Percentiles rank a stretch among this genome's conserved stretches.
phyloP scores from a whole-genome alignment of 305 asterid species.

The Fraxinus ornus region DNA sequence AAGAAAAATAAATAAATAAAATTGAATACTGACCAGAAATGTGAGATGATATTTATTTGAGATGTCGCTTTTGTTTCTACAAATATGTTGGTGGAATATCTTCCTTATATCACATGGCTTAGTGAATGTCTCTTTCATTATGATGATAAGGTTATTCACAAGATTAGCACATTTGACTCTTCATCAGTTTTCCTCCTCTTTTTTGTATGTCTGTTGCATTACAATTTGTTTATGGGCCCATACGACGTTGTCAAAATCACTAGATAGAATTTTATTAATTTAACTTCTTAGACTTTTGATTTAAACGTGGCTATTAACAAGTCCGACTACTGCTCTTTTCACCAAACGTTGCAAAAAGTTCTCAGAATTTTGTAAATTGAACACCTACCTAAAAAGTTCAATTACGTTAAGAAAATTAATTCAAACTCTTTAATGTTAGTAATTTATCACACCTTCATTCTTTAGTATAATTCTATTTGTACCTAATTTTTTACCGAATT shows the following conservation, averaged over 20 bases:
- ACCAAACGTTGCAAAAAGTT: too few relatives aligned
- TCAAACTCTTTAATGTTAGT: too few relatives aligned
- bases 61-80: background rate
- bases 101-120: background rate
- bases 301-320: background rate
- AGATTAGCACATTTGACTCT: background rate
- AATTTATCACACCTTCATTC: too few relatives aligned
- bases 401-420: too few relatives aligned
- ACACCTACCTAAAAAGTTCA: too few relatives aligned
- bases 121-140: background rate
- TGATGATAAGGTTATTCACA: background rate
- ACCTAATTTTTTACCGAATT: too few relatives aligned
- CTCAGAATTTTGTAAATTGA: too few relatives aligned
- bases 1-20: too few relatives aligned
- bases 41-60: background rate
- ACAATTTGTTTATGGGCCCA: background rate
- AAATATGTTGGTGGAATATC: background rate
- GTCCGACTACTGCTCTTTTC: background rate
- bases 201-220: background rate
- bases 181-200: background rate
- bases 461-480: too few relatives aligned
- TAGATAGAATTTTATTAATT: background rate
- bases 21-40: background rate
- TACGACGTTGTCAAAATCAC: background rate
- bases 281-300: background rate